Evolutionary conservation across 495 filamentous ascomycete genomes (phyloP).

Genomic region (Neurospora tetrasperma): DNA sequence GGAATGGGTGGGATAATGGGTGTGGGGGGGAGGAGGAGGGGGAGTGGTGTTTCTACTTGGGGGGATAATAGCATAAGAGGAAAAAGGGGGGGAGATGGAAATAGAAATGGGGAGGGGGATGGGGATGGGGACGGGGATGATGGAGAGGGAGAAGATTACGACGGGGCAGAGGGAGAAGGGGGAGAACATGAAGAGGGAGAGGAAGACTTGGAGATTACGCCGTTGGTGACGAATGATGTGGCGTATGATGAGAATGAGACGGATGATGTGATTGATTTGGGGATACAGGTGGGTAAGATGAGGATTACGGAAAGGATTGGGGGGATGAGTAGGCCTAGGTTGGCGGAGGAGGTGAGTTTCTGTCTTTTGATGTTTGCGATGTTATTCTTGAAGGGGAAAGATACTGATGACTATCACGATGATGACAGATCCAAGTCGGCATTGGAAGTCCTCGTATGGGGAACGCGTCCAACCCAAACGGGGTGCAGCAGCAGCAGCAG

Average conservation of each 20-base stretch:
- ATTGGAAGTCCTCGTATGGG: constrained; percentile 5
- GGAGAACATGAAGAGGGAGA: constrained; percentile 38
- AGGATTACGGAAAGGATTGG: constrained; percentile 65
- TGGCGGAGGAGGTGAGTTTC: constrained; percentile 51
- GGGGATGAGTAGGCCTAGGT: constrained; percentile 44
- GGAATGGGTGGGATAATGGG: neutral
- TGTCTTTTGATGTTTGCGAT: neutral
- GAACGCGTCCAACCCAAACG: neutral
- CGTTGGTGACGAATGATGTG: constrained; percentile 49
- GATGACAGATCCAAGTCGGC: constrained; percentile 17
- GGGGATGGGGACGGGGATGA: constrained; percentile 7
- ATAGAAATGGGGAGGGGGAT: constrained; percentile 6
- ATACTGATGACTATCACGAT: neutral
- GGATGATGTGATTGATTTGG: constrained; percentile 59
- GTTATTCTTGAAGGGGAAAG: no score
- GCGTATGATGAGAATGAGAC: constrained; percentile 50
- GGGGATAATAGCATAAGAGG: neutral
- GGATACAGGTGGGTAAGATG: constrained; percentile 58
- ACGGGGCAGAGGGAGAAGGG: neutral
- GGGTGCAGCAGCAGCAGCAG: neutral
- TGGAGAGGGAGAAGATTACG: constrained; percentile 19
- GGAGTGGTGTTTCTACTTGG: neutral
- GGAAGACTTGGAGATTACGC: constrained; percentile 41
- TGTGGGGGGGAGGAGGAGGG: neutral
- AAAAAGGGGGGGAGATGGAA: neutral